These are phyloP conservation scores for Claviceps purpurea DNA, from an alignment of 2,329 filamentous ascomycete species.

Conservation along the genomic window DNA sequence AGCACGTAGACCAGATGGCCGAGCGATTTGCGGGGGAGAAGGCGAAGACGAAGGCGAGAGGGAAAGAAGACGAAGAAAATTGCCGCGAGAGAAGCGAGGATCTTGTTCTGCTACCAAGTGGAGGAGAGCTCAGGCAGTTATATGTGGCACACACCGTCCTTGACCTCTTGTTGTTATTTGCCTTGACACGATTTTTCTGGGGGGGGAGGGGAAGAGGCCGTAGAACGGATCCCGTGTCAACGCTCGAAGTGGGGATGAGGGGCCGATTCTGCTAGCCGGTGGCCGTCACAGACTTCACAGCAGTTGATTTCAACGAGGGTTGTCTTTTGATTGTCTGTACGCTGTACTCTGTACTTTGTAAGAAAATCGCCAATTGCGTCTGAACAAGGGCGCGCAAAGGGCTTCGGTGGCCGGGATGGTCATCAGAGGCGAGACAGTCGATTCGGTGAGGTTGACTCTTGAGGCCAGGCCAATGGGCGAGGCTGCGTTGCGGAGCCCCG, in stretches of 20 bases:
- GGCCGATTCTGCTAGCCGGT: not conserved
- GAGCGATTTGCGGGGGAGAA: not conserved
- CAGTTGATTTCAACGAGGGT: not conserved
- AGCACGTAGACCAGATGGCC: not conserved
- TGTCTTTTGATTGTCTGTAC: no score
- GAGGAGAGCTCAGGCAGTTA: conserved; percentile 1
- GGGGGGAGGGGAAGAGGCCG: not conserved
- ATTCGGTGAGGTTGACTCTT: not conserved
- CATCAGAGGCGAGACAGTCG: not conserved
- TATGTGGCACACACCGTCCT: conserved; percentile 1
- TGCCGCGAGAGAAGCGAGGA: not conserved
- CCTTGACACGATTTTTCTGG: not conserved
- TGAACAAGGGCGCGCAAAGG: no score
- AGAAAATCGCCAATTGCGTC: no score
- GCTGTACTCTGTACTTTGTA: no score
- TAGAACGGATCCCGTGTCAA: conserved; percentile 1
- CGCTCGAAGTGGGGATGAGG: not conserved
- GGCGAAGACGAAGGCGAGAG: not conserved
- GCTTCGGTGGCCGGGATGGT: not conserved
- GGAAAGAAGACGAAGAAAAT: not conserved
- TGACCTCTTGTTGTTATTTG: not conserved
- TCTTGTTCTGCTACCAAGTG: not conserved
- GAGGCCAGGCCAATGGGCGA: not conserved
- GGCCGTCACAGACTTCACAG: not conserved
- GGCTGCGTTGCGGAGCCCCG: not conserved